Evolutionary conservation across 257 asterid species (phyloP).

Genomic region (Hygrophila difformis): DNA sequence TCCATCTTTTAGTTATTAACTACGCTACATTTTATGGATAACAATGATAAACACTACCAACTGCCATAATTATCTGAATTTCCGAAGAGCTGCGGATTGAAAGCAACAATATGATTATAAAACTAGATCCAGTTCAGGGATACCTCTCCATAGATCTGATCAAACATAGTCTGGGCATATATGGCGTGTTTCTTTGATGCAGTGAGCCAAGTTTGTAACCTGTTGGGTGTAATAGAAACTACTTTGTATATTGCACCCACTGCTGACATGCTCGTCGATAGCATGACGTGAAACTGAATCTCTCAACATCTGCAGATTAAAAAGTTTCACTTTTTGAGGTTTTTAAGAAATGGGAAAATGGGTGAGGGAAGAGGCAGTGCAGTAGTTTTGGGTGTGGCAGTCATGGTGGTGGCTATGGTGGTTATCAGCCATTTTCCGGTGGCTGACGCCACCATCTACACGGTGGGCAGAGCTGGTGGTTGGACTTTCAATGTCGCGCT

Average conservation of each 20-base stretch:
- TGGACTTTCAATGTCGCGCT: conserved; percentile 40
- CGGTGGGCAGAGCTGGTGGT: conserved; percentile 37
- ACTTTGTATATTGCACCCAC: conserved; percentile 61
- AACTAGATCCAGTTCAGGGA: too few species aligned
- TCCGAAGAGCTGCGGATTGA: too few species aligned
- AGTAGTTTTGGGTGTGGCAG: conserved; percentile 11
- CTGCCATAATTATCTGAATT: too few species aligned
- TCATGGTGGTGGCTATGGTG: conserved; percentile 19
- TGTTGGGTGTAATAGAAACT: conserved; percentile 42
- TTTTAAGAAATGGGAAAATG: too few species aligned
- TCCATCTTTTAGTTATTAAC: too few species aligned
- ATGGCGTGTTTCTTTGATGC: conserved; percentile 38
- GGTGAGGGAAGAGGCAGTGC: conserved; percentile 31
- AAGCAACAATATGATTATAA: too few species aligned
- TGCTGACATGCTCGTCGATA: conserved; percentile 65
- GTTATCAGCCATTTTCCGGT: conserved; percentile 13
- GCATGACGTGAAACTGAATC: conserved; percentile 55
- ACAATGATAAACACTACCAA: too few species aligned
- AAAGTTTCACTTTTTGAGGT: too few species aligned
- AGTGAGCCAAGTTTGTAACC: conserved; percentile 51
- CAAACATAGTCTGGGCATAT: conserved; percentile 62
- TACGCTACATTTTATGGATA: too few species aligned
- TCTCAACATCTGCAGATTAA: conserved; percentile 62
- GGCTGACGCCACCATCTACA: conserved; percentile 28
- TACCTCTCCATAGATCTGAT: too few species aligned